Base-by-base conservation (phyloP, 345 rosid genomes). In the Sonneratia caseolaris region DNA sequence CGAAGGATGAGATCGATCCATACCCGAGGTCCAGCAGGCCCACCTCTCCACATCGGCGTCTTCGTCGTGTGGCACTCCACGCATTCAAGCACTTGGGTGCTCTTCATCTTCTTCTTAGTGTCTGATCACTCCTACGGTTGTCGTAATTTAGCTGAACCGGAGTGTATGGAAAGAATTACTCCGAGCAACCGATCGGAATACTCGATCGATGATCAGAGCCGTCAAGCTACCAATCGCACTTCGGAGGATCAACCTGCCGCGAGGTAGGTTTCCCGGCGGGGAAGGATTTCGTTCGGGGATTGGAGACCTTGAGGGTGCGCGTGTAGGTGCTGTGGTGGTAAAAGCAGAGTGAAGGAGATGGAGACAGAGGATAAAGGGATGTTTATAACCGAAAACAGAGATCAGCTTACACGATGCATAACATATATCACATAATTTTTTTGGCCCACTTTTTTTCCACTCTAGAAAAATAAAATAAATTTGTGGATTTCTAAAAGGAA, bases 1-100 rank as follows among this genome's bases (percentile, higher is more conserved):
- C 3, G 64, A 14, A 9, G 36, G 15, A 8, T 47, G 51, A 3
- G 36, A 22, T 61, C 15, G 32, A 2, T 70, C 66, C 13, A 42
- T 79, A 88, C 93, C 89, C 87, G 85, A 5, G 97, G 93, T 53
- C 98, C 97, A 5, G 88, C 88, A 0, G 98, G 98, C 69, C 98
- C 98, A 37, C 92, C 67, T 57, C 98, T 77, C 98, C 97, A 93
- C 40, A 92, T 88, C 66, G 97, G 98, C 1, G 96, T 88, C 85
- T 81, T 88, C 64, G 86, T 88, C 0, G 93, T 88, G 76, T 84
- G 88, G 49, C 98, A 93, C 76, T 91, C 89, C 14, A 75, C 77
- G 69, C 98, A 93, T 51, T 74, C 77, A 35, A 32, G 68, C 24
- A 69, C 38, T 40, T 73, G 69, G 56, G 70, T 42, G 56, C 22